phyloP scores from a whole-genome alignment of 1,284 basidiomycete genomes.

The Ganoderma resinaceum region DNA sequence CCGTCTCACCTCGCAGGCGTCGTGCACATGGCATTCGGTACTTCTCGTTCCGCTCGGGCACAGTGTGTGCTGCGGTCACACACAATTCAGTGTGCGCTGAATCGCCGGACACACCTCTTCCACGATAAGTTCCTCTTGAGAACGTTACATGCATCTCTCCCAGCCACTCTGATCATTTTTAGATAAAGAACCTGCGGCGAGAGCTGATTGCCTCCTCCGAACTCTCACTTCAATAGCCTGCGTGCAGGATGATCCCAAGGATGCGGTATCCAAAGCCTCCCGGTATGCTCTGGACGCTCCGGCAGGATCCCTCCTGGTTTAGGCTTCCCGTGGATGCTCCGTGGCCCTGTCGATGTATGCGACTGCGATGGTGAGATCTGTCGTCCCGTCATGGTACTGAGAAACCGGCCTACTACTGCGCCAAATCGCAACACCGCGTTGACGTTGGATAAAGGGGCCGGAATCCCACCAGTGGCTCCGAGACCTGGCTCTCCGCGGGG shows the following conservation, averaged over 20 bases:
- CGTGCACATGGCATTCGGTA: slow-evolving; percentile 7
- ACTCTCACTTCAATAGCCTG: not conserved
- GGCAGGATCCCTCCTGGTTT: not conserved
- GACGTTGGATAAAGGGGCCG: slow-evolving; percentile 4
- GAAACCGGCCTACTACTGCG: not conserved
- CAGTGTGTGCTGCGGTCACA: slow-evolving; percentile 1
- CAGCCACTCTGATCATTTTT: not conserved
- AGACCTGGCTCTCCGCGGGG: slow-evolving; percentile 10
- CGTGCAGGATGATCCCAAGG: not conserved
- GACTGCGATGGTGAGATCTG: not conserved
- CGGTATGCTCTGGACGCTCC: not conserved
- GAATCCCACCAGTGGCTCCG: slow-evolving; percentile 10
- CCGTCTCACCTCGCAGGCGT: too few relatives aligned
- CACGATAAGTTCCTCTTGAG: slow-evolving; percentile 6
- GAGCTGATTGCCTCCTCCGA: not conserved
- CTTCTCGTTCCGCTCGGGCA: not conserved
- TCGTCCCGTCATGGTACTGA: not conserved
- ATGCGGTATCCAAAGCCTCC: not conserved
- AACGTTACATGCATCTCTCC: not conserved
- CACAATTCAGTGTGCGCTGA: slow-evolving; percentile 2
- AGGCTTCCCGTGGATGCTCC: not conserved
- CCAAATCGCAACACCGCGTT: not conserved
- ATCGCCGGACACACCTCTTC: slow-evolving; percentile 5
- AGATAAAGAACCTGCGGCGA: not conserved
- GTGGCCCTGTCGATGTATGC: not conserved